Conservation (phyloP, 139 green algal species). For the Closterium sp. region DNA sequence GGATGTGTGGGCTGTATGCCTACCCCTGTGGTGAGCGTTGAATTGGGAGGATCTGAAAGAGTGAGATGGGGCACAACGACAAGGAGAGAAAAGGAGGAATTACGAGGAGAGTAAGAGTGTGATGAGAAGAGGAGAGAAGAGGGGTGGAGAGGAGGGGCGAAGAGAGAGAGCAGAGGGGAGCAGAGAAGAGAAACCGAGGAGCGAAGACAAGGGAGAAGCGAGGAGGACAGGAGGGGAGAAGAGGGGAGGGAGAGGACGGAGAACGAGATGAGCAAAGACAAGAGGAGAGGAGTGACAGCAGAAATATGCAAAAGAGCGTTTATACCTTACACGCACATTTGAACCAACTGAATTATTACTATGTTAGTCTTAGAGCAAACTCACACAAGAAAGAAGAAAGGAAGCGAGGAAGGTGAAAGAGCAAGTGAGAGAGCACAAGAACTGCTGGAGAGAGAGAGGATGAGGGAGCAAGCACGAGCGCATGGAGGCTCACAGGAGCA, state of each 20-base stretch:
- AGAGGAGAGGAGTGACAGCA: no score
- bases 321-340: neutral
- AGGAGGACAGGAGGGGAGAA: no score
- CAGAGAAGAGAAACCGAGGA: no score
- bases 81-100: neutral
- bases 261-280: no score
- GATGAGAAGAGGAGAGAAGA: neutral
- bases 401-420: neutral
- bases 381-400: neutral
- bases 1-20: neutral
- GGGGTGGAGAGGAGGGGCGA: no score
- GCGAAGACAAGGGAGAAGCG: no score
- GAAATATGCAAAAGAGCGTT: no score
- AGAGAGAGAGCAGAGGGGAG: no score
- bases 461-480: neutral
- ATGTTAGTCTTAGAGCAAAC: neutral
- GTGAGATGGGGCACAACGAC: neutral
- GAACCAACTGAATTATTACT: no score
- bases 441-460: no score
- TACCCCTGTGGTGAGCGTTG: neutral
- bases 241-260: no score
- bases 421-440: neutral
- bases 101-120: neutral
- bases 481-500: neutral
- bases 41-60: neutral